Conservation (phyloP, 164 flowering plant genomes). For the Amborella trichopoda region DNA sequence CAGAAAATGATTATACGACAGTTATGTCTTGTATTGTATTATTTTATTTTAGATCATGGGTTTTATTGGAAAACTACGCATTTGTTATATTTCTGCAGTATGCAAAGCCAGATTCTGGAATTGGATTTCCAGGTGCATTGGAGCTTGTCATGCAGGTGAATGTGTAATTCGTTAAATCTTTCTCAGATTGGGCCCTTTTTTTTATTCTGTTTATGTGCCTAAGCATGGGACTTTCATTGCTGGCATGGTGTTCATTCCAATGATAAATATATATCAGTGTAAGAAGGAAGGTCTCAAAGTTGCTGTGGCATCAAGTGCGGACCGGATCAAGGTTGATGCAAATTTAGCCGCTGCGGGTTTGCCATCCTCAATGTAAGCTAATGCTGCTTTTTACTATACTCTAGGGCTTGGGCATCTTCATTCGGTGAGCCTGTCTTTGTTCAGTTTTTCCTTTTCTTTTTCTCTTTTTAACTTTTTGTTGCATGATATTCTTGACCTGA, state of each 20-base stretch:
- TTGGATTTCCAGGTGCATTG: conserved; percentile 93
- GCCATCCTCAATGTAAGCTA: conserved; percentile 63
- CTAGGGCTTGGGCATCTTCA: too few relatives aligned
- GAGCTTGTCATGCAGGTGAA: conserved; percentile 78
- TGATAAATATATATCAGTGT: conserved; percentile 68
- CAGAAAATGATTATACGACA: too few relatives aligned
- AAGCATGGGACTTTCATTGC: too few relatives aligned
- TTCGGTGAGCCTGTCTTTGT: neutral
- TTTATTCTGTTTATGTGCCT: too few relatives aligned
- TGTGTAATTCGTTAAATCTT: too few relatives aligned
- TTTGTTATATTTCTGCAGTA: conserved; percentile 33
- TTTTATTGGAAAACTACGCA: neutral
- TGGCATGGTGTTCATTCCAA: too few relatives aligned
- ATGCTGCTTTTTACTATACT: too few relatives aligned
- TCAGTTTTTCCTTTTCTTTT: neutral
- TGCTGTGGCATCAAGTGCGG: conserved; percentile 99
- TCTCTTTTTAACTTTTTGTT: neutral
- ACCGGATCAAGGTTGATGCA: conserved; percentile 89
- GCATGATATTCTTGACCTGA: too few relatives aligned
- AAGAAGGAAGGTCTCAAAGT: conserved; percentile 82
- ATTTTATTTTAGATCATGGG: neutral
- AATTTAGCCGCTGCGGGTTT: conserved; percentile 90
- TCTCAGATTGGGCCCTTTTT: too few relatives aligned
- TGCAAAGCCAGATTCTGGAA: conserved; percentile 89
- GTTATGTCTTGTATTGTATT: too few relatives aligned